Percentiles rank a stretch among this genome's conserved stretches.
phyloP scores from a whole-genome alignment of 495 filamentous ascomycete species.

The Penicillium waksmanii region DNA sequence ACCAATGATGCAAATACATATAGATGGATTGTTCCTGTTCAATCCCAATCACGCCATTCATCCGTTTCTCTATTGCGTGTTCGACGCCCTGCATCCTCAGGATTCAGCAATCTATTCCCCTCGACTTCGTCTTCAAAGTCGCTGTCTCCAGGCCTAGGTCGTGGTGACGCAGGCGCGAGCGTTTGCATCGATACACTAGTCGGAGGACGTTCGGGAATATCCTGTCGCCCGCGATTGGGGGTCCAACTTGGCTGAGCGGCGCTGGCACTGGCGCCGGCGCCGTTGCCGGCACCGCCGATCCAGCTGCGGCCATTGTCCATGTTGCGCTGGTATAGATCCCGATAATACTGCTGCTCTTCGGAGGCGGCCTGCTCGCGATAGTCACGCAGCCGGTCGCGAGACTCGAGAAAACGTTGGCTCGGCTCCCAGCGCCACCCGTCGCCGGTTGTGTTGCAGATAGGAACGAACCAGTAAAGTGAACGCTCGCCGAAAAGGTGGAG shows the following conservation, averaged over 20 bases:
- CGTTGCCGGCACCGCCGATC: conserved; percentile 25
- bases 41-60: conserved; percentile 54
- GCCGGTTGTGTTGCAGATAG: conserved; percentile 79
- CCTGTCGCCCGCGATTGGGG: conserved; percentile 54
- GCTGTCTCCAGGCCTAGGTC: conserved; percentile 47
- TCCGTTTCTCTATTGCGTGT: conserved; percentile 28
- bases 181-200: conserved; percentile 61
- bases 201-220: conserved; percentile 49
- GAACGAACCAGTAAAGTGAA: conserved; percentile 75
- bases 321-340: conserved; percentile 46
- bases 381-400: conserved; percentile 60
- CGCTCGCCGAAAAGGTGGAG: conserved; percentile 77
- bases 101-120: conserved; percentile 28
- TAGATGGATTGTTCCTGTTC: conserved; percentile 1
- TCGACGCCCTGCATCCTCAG: conserved; percentile 14
- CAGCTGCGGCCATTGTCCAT: conserved; percentile 40
- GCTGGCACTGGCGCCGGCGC: neutral
- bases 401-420: conserved; percentile 69
- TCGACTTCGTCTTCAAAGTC: conserved; percentile 45
- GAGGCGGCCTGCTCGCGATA: conserved; percentile 61
- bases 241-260: conserved; percentile 25
- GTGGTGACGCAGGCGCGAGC: conserved; percentile 47
- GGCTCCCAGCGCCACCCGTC: conserved; percentile 98
- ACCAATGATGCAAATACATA: conserved; percentile 3
- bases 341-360: conserved; percentile 52